phyloP scores from a whole-genome alignment of 1,284 basidiomycete genomes.

The Cutaneotrichosporon sp. region DNA sequence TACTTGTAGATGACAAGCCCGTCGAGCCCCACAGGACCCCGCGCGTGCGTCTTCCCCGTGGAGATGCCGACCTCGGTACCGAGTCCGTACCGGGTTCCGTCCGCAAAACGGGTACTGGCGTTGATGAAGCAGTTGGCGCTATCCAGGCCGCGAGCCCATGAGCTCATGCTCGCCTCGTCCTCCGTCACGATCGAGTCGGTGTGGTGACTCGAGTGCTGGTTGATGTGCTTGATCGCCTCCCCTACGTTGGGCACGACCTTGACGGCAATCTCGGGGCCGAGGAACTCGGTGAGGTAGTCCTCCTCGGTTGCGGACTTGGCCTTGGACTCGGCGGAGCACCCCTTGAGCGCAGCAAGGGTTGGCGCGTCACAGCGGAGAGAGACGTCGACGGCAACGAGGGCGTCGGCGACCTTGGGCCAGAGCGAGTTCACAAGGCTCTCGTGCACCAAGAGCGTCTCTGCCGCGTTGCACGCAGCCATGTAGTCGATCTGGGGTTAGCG shows the following conservation, averaged over 20 bases:
- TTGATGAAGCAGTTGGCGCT: slow-evolving; percentile 92
- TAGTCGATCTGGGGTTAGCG: slow-evolving; percentile 67
- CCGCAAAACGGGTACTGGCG: slow-evolving; percentile 90
- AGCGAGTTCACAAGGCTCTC: slow-evolving; percentile 61
- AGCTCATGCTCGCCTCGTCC: slow-evolving; percentile 58
- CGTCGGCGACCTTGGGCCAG: slow-evolving; percentile 73
- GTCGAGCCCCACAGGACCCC: slow-evolving; percentile 93
- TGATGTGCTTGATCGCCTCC: slow-evolving; percentile 82
- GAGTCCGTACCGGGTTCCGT: slow-evolving; percentile 95
- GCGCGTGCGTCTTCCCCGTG: slow-evolving; percentile 92
- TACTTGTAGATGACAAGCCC: slow-evolving; percentile 95
- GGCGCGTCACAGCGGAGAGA: slow-evolving; percentile 70
- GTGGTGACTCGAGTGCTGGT: slow-evolving; percentile 87
- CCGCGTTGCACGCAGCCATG: slow-evolving; percentile 92
- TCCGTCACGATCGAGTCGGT: slow-evolving; percentile 94
- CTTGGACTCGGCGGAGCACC: slow-evolving; percentile 48
- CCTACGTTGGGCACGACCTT: slow-evolving; percentile 64
- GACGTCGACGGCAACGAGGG: slow-evolving; percentile 67
- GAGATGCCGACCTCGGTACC: slow-evolving; percentile 98
- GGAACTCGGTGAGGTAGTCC: slow-evolving; percentile 83
- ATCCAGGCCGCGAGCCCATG: slow-evolving; percentile 82
- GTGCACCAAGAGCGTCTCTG: slow-evolving; percentile 86
- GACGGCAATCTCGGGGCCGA: slow-evolving; percentile 77
- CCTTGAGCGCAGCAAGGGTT: slow-evolving; percentile 55
- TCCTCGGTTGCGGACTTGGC: slow-evolving; percentile 56